Conservation (phyloP, 257 asterid species). For the Solanum pennellii region DNA sequence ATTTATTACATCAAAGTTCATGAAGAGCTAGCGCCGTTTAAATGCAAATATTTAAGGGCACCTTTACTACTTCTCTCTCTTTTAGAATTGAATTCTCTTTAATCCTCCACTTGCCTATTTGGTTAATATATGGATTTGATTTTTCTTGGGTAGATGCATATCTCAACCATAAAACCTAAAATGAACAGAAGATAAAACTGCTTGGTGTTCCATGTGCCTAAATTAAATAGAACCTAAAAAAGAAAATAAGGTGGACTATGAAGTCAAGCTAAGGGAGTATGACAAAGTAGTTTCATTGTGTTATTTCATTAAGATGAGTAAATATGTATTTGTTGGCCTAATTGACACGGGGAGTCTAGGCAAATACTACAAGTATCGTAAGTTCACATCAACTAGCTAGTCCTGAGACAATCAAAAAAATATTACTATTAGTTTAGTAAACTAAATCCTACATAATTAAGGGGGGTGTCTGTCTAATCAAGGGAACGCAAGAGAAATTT, state of each 20-base stretch:
- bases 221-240: neutral
- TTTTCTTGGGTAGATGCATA: neutral
- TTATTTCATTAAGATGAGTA: neutral
- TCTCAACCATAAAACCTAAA: neutral
- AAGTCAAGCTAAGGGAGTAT: neutral
- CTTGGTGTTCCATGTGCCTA: neutral
- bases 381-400: too few relatives aligned
- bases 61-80: neutral
- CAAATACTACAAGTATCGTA: too few relatives aligned
- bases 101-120: neutral
- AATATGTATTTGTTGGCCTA: neutral
- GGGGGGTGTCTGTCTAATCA: too few relatives aligned
- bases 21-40: neutral
- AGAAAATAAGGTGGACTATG: neutral
- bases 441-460: too few relatives aligned
- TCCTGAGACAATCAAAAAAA: too few relatives aligned
- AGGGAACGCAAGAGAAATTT: too few relatives aligned
- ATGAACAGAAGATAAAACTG: neutral
- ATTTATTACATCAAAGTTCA: constrained; percentile 3
- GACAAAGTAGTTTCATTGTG: neutral
- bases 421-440: too few relatives aligned
- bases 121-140: neutral
- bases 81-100: neutral
- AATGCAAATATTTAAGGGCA: neutral
- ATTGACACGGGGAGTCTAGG: too few relatives aligned